These are phyloP conservation scores for Russula emetica DNA, from an alignment of 768 basidiomycete species.

Conservation along the genomic window DNA sequence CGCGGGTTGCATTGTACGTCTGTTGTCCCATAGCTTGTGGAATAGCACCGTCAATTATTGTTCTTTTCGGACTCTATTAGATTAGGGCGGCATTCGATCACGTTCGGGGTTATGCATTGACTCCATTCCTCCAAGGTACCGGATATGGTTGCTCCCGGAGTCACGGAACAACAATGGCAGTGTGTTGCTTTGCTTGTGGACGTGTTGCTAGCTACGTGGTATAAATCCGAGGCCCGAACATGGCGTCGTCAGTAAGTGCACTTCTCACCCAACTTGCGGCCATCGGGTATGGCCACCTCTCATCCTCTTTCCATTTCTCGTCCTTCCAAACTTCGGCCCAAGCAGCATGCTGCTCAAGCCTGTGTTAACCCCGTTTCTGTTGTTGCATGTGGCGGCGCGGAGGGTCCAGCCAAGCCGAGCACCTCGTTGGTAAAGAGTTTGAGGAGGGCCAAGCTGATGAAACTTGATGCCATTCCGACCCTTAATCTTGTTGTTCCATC, in stretches of 20 bases:
- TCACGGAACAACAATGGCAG: conserved; percentile 20
- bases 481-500: conserved; percentile 5
- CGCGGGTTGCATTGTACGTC: conserved; percentile 4
- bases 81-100: conserved; percentile 11
- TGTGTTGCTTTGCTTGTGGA: conserved; percentile 17
- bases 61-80: conserved; percentile 10
- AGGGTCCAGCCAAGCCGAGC: background rate
- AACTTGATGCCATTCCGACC: conserved; percentile 18
- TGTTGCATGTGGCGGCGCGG: conserved; percentile 3
- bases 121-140: background rate
- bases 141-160: conserved; percentile 14
- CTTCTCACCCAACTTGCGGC: conserved; percentile 14
- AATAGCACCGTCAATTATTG: background rate
- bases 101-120: conserved; percentile 4
- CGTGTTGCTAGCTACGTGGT: conserved; percentile 13
- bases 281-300: conserved; percentile 20
- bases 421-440: conserved; percentile 10
- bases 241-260: background rate
- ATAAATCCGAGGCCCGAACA: conserved; percentile 19
- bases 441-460: conserved; percentile 11
- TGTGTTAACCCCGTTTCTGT: conserved; percentile 15
- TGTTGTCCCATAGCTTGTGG: background rate
- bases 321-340: conserved; percentile 24
- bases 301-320: conserved; percentile 18
- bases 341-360: conserved; percentile 19